Percentiles rank a stretch among this genome's conserved stretches.
phyloP scores from a whole-genome alignment of 257 asterid species.

The Lavandula angustifolia region DNA sequence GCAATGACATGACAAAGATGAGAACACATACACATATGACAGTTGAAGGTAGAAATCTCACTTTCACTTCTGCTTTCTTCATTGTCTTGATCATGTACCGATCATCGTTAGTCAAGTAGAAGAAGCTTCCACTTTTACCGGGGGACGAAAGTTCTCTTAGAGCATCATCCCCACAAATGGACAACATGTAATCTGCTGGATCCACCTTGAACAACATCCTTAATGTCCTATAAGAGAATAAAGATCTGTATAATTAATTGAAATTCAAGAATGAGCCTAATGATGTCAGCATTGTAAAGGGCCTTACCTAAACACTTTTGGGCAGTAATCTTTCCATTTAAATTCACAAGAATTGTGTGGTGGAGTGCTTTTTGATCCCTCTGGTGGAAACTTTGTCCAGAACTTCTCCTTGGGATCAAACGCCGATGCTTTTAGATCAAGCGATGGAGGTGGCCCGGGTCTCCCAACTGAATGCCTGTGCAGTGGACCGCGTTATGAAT shows the following conservation, averaged over 20 bases:
- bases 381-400: slow-evolving; percentile 94
- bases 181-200: slow-evolving; percentile 93
- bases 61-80: slow-evolving; percentile 97
- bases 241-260: not conserved
- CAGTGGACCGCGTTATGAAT: not conserved
- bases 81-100: slow-evolving; percentile 98
- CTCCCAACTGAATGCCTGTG: slow-evolving; percentile 90
- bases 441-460: slow-evolving; percentile 83
- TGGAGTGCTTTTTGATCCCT: slow-evolving; percentile 89
- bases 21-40: not conserved
- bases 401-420: slow-evolving; percentile 89
- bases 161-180: slow-evolving; percentile 92
- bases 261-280: not conserved
- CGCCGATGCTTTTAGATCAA: slow-evolving; percentile 80
- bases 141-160: slow-evolving; percentile 90
- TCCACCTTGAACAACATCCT: slow-evolving; percentile 93
- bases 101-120: slow-evolving; percentile 87
- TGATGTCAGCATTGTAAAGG: not conserved
- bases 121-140: slow-evolving; percentile 94
- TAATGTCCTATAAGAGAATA: slow-evolving; percentile 50
- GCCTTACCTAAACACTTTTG: slow-evolving; percentile 84
- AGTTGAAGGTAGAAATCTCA: slow-evolving; percentile 33
- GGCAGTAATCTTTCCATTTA: slow-evolving; percentile 96
- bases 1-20: slow-evolving; percentile 5
- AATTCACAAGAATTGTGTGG: slow-evolving; percentile 84